Conservation (phyloP, 2,329 filamentous ascomycete genomes). For the Aspergillus texensis region DNA sequence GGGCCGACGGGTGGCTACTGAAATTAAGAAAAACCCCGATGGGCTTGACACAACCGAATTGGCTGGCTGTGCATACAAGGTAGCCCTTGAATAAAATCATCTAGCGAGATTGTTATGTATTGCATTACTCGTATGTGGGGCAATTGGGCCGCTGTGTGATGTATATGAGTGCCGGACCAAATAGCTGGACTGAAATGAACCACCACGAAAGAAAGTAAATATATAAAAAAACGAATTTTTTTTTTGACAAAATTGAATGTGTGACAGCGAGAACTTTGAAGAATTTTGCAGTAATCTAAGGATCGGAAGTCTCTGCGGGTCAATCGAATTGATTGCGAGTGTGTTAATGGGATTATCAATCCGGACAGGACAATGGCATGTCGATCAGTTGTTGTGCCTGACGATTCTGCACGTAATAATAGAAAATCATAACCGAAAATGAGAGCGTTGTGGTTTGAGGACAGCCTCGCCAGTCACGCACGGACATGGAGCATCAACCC, state of each 20-base stretch:
- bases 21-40: slow-evolving; percentile 3
- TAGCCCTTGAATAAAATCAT: neutral
- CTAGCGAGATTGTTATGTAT: neutral
- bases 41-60: neutral
- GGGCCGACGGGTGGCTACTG: slow-evolving; percentile 17
- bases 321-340: neutral
- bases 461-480: slow-evolving; percentile 13
- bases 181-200: neutral
- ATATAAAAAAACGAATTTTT: neutral
- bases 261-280: neutral
- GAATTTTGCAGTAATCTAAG: neutral
- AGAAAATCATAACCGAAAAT: slow-evolving; percentile 7
- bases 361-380: slow-evolving; percentile 2
- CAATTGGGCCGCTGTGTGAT: neutral
- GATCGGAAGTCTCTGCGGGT: neutral
- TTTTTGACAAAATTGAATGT: neutral
- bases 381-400: slow-evolving; percentile 9
- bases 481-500: slow-evolving; percentile 13
- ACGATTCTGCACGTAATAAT: slow-evolving; percentile 1
- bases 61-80: neutral
- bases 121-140: neutral
- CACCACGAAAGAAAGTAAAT: neutral
- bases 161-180: neutral
- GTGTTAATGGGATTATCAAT: neutral
- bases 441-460: slow-evolving; percentile 5